Evolutionary conservation across 495 filamentous ascomycete species (phyloP).

Genomic region (Hypoxylon cercidicola): DNA sequence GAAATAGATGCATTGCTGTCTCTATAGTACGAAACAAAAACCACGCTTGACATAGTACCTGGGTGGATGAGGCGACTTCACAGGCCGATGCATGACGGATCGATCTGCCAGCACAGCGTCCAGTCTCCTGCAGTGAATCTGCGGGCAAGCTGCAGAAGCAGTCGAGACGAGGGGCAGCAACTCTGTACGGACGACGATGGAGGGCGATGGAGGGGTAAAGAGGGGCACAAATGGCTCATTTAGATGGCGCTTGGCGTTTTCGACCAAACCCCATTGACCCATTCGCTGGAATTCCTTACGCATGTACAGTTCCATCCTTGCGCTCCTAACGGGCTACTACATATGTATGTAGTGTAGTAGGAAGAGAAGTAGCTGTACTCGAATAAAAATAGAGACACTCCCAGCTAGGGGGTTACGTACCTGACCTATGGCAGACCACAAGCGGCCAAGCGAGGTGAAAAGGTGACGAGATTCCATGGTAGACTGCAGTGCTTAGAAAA

Average conservation of each 20-base stretch:
- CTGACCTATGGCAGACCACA: conserved; percentile 6
- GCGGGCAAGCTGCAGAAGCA: conserved; percentile 42
- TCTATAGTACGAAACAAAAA: conserved; percentile 14
- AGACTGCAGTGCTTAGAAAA: no score
- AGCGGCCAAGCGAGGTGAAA: conserved; percentile 13
- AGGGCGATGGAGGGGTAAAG: conserved; percentile 51
- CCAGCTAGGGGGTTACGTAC: conserved; percentile 21
- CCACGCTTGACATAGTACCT: conserved; percentile 15
- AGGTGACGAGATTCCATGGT: conserved; percentile 8
- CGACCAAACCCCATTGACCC: conserved; percentile 26
- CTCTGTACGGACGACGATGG: conserved; percentile 37
- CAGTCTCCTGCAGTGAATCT: conserved; percentile 45
- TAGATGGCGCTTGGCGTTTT: conserved; percentile 17
- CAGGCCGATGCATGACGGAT: conserved; percentile 41
- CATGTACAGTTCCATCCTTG: conserved; percentile 11
- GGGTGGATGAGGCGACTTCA: conserved; percentile 36
- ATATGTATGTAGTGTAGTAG: background rate
- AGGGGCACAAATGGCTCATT: conserved; percentile 45
- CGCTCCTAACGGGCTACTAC: conserved; percentile 1
- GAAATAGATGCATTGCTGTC: conserved; percentile 24
- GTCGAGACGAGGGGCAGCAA: conserved; percentile 46
- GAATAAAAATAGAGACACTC: conserved; percentile 38
- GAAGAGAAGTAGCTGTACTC: conserved; percentile 9
- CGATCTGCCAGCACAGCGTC: conserved; percentile 49
- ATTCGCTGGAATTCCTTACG: conserved; percentile 25